Percentiles rank a stretch among this genome's conserved stretches.
phyloP scores from a whole-genome alignment of 192 early-diverging fungal genomes.

The Cetraspora pellucida region DNA sequence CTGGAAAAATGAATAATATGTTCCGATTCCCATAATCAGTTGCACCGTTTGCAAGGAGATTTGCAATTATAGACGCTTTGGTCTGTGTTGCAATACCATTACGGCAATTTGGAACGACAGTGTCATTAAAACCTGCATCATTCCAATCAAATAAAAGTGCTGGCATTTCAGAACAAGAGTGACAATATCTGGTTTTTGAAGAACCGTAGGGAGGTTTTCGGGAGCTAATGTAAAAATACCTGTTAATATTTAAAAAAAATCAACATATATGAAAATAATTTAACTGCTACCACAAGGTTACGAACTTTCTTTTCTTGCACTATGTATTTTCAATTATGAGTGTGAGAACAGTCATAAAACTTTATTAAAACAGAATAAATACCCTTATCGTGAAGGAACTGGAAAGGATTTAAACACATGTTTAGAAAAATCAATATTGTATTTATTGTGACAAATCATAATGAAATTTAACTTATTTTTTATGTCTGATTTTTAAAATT shows the following conservation, averaged over 20 bases:
- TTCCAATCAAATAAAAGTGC: constrained; percentile 13
- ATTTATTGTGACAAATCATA: too few species aligned
- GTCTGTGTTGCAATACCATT: not conserved
- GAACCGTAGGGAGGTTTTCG: not conserved
- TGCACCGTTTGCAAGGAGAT: constrained; percentile 3
- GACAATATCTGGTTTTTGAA: not conserved
- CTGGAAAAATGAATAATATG: not conserved
- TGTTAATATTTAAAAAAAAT: not conserved
- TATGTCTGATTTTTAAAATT: too few species aligned
- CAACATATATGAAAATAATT: not conserved
- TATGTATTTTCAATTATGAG: too few species aligned
- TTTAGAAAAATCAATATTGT: too few species aligned
- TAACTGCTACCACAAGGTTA: constrained; percentile 10
- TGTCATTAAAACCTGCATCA: not conserved
- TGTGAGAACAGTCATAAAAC: constrained; percentile 12
- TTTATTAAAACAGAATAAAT: constrained; percentile 19
- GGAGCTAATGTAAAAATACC: constrained; percentile 12
- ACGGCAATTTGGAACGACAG: too few species aligned
- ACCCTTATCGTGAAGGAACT: constrained; percentile 1
- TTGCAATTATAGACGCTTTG: too few species aligned
- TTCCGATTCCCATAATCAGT: not conserved
- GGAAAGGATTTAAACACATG: too few species aligned
- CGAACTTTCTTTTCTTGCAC: not conserved
- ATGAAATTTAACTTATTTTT: too few species aligned
- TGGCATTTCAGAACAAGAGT: not conserved